Conservation (phyloP, 805 yeast species). For the Metschnikowia sp. region DNA sequence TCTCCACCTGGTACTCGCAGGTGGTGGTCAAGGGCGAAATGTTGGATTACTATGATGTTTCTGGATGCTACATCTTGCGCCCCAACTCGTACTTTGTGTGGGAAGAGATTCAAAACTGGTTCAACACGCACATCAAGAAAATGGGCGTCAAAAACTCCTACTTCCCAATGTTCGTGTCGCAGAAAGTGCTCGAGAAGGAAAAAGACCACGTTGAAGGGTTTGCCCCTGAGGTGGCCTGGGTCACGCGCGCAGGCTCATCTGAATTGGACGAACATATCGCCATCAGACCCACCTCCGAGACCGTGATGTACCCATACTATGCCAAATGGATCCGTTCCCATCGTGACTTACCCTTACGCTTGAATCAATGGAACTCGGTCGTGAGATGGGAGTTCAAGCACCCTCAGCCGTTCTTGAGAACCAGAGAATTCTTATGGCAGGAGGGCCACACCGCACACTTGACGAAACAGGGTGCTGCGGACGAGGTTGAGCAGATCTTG, state of each 20-base stretch:
- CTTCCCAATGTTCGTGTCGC: conserved; percentile 98
- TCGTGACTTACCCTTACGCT: conserved; percentile 92
- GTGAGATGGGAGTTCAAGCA: conserved; percentile 99
- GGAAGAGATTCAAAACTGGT: conserved; percentile 91
- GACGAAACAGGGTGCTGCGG: conserved; percentile 73
- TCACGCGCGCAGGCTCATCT: conserved; percentile 89
- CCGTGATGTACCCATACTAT: conserved; percentile 99
- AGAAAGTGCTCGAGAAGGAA: conserved; percentile 90
- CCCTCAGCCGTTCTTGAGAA: conserved; percentile 98
- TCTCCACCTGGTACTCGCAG: conserved; percentile 97
- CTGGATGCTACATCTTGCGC: conserved; percentile 97
- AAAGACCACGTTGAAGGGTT: conserved; percentile 98
- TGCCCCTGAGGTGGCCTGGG: conserved; percentile 99
- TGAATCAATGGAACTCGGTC: conserved; percentile 99
- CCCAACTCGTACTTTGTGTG: conserved; percentile 93
- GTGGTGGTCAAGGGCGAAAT: conserved; percentile 94
- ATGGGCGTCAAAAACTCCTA: conserved; percentile 93
- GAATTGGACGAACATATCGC: conserved; percentile 98
- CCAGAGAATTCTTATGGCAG: conserved; percentile 99
- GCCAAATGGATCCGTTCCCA: conserved; percentile 98
- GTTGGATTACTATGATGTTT: conserved; percentile 97
- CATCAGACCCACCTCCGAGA: conserved; percentile 98
- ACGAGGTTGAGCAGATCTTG: conserved; percentile 82
- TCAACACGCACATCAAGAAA: conserved; percentile 74
- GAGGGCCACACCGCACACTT: conserved; percentile 99